These are phyloP conservation scores for Calycina marina DNA, from an alignment of 2,329 filamentous ascomycete species.

Conservation along the genomic window DNA sequence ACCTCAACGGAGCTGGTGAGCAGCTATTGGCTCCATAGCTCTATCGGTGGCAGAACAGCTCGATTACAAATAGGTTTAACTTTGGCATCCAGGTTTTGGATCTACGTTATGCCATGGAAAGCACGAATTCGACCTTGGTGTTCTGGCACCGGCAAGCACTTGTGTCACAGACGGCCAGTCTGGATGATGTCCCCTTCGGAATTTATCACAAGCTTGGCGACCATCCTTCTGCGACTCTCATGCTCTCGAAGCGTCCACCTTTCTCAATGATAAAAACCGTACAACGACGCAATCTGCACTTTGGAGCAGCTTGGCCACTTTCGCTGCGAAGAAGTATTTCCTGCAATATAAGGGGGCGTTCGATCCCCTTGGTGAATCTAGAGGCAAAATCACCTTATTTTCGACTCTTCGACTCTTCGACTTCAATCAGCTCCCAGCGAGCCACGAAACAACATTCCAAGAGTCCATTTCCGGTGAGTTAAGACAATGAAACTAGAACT, in stretches of 20 bases:
- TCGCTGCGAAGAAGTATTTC: conserved; percentile 27
- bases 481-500: too few relatives aligned
- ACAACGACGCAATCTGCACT: conserved; percentile 25
- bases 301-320: conserved; percentile 25
- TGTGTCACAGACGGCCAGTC: conserved; percentile 27
- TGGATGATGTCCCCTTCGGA: conserved; percentile 31
- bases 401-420: conserved; percentile 69
- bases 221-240: conserved; percentile 30
- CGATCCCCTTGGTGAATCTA: conserved; percentile 52
- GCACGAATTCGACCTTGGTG: conserved; percentile 28
- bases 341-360: conserved; percentile 24
- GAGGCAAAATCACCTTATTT: conserved; percentile 76
- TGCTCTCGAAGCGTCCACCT: conserved; percentile 30
- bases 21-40: conserved; percentile 16
- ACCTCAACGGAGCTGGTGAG: conserved; percentile 25
- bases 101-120: conserved; percentile 33
- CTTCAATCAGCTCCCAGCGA: conserved; percentile 31
- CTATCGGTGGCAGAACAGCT: conserved; percentile 29
- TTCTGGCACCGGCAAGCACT: conserved; percentile 34
- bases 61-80: conserved; percentile 27
- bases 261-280: conserved; percentile 22
- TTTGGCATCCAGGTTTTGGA: conserved; percentile 35
- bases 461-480: conserved; percentile 31
- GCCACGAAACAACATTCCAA: conserved; percentile 26
- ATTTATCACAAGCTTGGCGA: conserved; percentile 33